A percentile compares a stretch with the other conserved stretches of the same genome.
These are phyloP conservation scores for Casaregolazyma suthepensis DNA, from an alignment of 1,139 yeast species.

Conservation along the genomic window DNA sequence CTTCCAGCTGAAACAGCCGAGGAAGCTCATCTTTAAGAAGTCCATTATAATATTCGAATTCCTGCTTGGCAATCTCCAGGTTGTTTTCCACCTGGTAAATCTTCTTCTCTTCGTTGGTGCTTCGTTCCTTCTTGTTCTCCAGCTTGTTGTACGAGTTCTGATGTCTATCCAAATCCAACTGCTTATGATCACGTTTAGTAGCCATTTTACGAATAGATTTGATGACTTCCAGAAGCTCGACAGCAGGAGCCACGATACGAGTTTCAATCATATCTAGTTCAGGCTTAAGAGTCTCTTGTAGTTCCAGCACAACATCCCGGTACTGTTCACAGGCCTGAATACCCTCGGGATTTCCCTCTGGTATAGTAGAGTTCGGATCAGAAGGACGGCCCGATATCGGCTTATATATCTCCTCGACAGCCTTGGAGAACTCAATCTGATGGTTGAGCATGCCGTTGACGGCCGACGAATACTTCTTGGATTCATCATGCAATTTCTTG, in stretches of 20 bases:
- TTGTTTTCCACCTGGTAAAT: conserved; percentile 86
- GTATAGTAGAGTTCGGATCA: conserved; percentile 77
- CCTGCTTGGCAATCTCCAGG: conserved; percentile 86
- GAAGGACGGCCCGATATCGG: conserved; percentile 90
- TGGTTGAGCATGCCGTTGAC: conserved; percentile 90
- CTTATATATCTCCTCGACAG: conserved; percentile 91
- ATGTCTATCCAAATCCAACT: conserved; percentile 87
- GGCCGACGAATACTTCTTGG: conserved; percentile 81
- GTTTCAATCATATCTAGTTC: conserved; percentile 90
- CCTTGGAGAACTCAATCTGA: conserved; percentile 88
- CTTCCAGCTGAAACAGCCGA: conserved; percentile 75
- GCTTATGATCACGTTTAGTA: conserved; percentile 91
- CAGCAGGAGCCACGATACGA: conserved; percentile 86
- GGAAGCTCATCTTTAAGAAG: conserved; percentile 90
- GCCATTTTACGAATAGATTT: conserved; percentile 86
- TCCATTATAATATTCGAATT: conserved; percentile 91
- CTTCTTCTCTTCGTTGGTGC: conserved; percentile 84
- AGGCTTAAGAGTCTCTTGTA: conserved; percentile 81
- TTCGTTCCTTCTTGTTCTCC: conserved; percentile 76
- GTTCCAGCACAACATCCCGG: conserved; percentile 76
- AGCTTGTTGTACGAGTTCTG: conserved; percentile 60
- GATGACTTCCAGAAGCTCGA: conserved; percentile 77
- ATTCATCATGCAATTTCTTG: conserved; percentile 81
- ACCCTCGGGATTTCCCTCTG: conserved; percentile 95
- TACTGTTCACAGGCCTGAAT: conserved; percentile 91